Evolutionary conservation across 345 rosid genomes (phyloP).

Genomic region (Eutrema japonicum): DNA sequence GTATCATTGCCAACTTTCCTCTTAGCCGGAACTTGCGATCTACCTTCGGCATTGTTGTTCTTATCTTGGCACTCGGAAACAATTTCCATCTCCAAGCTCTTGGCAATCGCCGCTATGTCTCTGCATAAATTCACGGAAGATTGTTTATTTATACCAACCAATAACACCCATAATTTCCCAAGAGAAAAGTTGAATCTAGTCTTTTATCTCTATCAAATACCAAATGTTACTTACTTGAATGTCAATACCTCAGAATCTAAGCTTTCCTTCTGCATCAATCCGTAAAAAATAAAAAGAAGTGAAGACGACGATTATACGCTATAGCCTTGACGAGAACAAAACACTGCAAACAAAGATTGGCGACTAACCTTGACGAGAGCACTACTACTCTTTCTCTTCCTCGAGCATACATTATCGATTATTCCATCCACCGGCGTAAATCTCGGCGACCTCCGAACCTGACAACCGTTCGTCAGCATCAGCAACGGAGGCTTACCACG

Average conservation of each 20-base stretch:
- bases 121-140: slow-evolving; percentile 29
- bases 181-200: background rate
- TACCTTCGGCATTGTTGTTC: slow-evolving; percentile 4
- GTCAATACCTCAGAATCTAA: slow-evolving; percentile 22
- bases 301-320: slow-evolving; percentile 1
- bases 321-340: background rate
- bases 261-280: slow-evolving; percentile 42
- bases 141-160: background rate
- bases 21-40: slow-evolving; percentile 24
- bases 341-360: background rate
- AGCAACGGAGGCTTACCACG: slow-evolving; percentile 12
- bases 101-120: slow-evolving; percentile 32
- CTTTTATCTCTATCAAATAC: background rate
- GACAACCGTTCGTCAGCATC: slow-evolving; percentile 3
- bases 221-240: slow-evolving; percentile 47
- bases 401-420: slow-evolving; percentile 24
- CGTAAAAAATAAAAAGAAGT: background rate
- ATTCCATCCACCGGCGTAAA: slow-evolving; percentile 1
- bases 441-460: slow-evolving; percentile 41
- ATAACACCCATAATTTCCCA: background rate
- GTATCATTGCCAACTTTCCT: slow-evolving; percentile 35
- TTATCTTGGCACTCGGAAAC: slow-evolving; percentile 32
- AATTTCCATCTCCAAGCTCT: slow-evolving; percentile 35
- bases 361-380: slow-evolving; percentile 22
- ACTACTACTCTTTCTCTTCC: slow-evolving; percentile 4